Base-by-base conservation (phyloP, 208 protist genomes). In the Porcisia deanei region DNA sequence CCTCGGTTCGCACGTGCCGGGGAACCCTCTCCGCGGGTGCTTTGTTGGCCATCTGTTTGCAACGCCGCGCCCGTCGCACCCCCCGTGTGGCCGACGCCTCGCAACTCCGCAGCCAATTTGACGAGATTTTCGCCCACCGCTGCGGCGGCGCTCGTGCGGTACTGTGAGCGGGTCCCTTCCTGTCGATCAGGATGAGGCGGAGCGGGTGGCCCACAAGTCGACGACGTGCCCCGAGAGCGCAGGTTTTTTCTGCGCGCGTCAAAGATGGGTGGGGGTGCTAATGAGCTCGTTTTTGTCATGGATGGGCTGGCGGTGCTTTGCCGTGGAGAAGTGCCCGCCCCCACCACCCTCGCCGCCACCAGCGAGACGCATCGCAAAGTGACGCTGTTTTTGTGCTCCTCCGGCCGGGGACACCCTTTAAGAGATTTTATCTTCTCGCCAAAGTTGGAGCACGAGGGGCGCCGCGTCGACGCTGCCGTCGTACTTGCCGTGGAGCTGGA, bases 401-500 rank as follows among this genome's bases (percentile, higher is more conserved):
- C 57, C 57, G 7, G 25, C 25, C 57, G 57, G 22, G 16, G 16
- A 22, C 7, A 30, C 57, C 5, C 5, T 7, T 60, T 60, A 0
- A 12, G 34, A 18, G 39, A 7, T 4, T 49, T 41, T 34, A 12
- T 22, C 41, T 47, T 34, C 34, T 55, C 45, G 60, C 61, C 70
- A 37, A 25, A 30, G 47, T 67, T 75, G 0, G 61, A 54, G 3
- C 45, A 7, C 3, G 30, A 16, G 25, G 4, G 43, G 22, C 0
- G 37, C 45, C 7, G 65, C 65, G 45, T 39, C 4, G 65, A 47
- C 4, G 16, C 45, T 18, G 25, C 45, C 45, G 25, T 16, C 14
- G n/a, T 20, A 43, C 67, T 67, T 0, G 43, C 55, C n/a, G 34
- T 41, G 43, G 69, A 76, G 30, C 69, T 55, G n/a, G 43, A 70